Conservation (phyloP, 2,329 filamentous ascomycete species). For the Escovopsis sp. region DNA sequence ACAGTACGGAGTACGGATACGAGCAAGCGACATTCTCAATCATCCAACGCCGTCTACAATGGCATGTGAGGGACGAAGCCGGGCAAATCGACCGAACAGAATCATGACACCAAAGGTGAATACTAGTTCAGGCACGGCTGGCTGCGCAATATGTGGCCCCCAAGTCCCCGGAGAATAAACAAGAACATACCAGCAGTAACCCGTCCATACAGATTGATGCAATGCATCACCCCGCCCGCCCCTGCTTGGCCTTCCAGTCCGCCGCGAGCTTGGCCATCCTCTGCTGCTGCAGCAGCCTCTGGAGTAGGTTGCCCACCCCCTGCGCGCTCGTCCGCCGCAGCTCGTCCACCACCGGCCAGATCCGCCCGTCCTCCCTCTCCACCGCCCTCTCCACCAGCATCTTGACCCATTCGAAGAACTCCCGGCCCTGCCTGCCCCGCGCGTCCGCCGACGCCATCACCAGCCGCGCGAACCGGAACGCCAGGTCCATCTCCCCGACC, state of each 20-base stretch:
- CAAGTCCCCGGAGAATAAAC: no score
- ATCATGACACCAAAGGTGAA: no score
- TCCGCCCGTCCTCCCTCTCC: slow-evolving; percentile 15
- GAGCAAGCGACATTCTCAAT: background rate
- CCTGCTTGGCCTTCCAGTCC: slow-evolving; percentile 1
- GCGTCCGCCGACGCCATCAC: slow-evolving; percentile 5
- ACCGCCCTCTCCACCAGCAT: slow-evolving; percentile 14
- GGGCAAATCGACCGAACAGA: no score
- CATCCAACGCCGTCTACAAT: background rate
- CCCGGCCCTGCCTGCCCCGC: background rate
- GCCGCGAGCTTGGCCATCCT: slow-evolving; percentile 10
- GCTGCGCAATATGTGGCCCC: no score
- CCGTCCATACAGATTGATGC: background rate
- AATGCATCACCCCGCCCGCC: background rate
- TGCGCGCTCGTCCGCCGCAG: slow-evolving; percentile 10
- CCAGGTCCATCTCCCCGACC: slow-evolving; percentile 18
- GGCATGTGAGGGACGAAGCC: no score
- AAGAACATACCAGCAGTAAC: no score
- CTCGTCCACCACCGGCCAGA: slow-evolving; percentile 20
- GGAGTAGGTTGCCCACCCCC: slow-evolving; percentile 9
- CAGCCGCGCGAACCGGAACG: slow-evolving; percentile 17
- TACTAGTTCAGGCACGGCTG: no score
- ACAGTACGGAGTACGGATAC: background rate
- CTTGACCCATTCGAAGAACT: slow-evolving; percentile 13
- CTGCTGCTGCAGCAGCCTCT: slow-evolving; percentile 12